Base-by-base conservation (phyloP, 306 rosid genomes). In the Oemleria cerasiformis region DNA sequence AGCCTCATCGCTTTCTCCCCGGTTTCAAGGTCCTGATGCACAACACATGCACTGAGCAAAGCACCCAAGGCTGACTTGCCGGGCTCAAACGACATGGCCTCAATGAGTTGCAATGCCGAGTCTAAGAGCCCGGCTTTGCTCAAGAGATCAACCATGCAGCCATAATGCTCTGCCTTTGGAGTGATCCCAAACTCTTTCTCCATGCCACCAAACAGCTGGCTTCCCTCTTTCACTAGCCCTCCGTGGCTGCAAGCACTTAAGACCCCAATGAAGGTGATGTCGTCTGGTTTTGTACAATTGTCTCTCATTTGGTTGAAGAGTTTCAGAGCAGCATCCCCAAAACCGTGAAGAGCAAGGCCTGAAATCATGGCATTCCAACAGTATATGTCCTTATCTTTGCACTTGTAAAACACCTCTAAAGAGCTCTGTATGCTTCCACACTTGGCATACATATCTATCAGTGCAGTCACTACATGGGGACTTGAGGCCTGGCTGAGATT, bases 341-440 rank as follows among this genome's bases (percentile, higher is more conserved):
- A 51, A 45, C 79, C 80, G 38, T 75, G 84, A 3, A 75, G 66
- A 44, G 74, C 80, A 7, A 80, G 61, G 3, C 77, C 84, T 0
- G 84, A 75, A 60, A 80, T 58, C 13, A 71, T 71, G 61, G 77
- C 84, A 66, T 66, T 80, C 80, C 80, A 75, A 25, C 84, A 80
- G 43, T 70, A 75, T 6, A 80, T 71, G 23, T 74, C 73, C 63
- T 71, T 75, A 40, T 2, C 36, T 49, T 59, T 48, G 54, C 56
- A 75, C 67, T 70, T 70, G 40, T 57, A 80, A 70, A 75, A 74
- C 53, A 80, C 77, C 61, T 50, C 77, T 8, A 80, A 65, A 8
- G 84, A 62, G 44, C 53, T 58, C 41, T 8, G 41, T 36, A 65
- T 34, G 71, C 73, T 71, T 41, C 84, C 84, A 40, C 84, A 80